Conservation (phyloP, 306 rosid species). For the Pueraria montana region DNA sequence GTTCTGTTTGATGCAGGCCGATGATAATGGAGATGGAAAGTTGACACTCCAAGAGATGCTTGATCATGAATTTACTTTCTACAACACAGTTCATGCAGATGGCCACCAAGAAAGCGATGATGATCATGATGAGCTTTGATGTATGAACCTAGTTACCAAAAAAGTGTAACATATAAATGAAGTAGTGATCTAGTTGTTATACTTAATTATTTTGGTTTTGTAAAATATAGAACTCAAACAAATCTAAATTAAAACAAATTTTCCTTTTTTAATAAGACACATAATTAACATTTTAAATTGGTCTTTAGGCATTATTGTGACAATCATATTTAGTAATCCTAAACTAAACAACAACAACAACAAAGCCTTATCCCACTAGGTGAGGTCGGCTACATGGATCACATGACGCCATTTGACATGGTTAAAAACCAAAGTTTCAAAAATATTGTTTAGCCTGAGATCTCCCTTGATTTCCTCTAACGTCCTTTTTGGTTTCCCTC, state of each 20-base stretch:
- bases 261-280: not conserved
- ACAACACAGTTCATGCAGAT: constrained; percentile 53
- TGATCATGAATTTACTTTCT: constrained; percentile 65
- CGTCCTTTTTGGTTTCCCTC: no score
- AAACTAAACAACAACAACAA: no score
- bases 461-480: no score
- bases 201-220: not conserved
- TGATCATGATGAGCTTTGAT: constrained; percentile 59
- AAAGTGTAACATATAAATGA: not conserved
- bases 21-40: constrained; percentile 66
- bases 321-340: no score
- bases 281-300: not conserved
- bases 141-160: not conserved
- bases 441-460: no score
- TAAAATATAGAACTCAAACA: not conserved
- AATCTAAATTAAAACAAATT: not conserved
- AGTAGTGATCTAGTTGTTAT: constrained; percentile 13
- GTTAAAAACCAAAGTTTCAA: no score
- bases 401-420: no score
- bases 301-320: no score
- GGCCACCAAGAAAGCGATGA: constrained; percentile 37
- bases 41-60: constrained; percentile 78
- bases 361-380: no score
- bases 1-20: constrained; percentile 64
- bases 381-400: no score